Base-by-base conservation (phyloP, 2,329 filamentous ascomycete species). In the Penicillium sp. region DNA sequence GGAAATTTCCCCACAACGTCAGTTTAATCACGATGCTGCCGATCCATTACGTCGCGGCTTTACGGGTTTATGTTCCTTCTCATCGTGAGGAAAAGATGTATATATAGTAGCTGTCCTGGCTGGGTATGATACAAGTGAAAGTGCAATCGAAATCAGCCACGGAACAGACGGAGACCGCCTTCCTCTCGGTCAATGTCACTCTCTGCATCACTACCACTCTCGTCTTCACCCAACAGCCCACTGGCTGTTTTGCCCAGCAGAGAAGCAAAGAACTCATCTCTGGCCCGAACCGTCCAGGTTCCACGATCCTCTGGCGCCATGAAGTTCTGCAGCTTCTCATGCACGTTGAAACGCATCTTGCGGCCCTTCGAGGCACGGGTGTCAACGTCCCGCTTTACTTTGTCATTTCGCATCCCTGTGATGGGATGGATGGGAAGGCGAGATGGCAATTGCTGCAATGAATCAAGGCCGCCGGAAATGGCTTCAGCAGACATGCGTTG, bases 311-410 rank as follows among this genome's bases (percentile, higher is more conserved):
- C 89, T 0, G 89, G 84, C 9, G 90, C 90, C 89, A 96, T 96
- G 64, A 97, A 97, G 68, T 96, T 96, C 72, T 95, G 88, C 62
- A 98, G 70, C 74, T 97, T 97, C 74, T 97, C 91, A 64, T 97
- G 90, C 37, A 96, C 89, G 13, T 87, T 93, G 70, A 91, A 98
- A 31, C 89, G 79, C 78, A 98, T 80, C 74, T 96, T 96, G 40
- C 93, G 77, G 5, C 93, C 93, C 71, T 97, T 97, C 66, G 88
- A 95, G 0, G 93, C 93, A 66, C 90, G 93, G 16, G 90, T 90
- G 67, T 98, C 93, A 4, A 97, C 87, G 24, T 84, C 80, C 64
- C 87, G 86, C 70, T 86, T 86, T 48, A 85, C 78, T 75, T 91
- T 95, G 52, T 72, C 69, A 49, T 72, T 72, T 39, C 68, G 68